Base-by-base conservation (phyloP, 176 grass and related monocot species). In the Eleusine indica region DNA sequence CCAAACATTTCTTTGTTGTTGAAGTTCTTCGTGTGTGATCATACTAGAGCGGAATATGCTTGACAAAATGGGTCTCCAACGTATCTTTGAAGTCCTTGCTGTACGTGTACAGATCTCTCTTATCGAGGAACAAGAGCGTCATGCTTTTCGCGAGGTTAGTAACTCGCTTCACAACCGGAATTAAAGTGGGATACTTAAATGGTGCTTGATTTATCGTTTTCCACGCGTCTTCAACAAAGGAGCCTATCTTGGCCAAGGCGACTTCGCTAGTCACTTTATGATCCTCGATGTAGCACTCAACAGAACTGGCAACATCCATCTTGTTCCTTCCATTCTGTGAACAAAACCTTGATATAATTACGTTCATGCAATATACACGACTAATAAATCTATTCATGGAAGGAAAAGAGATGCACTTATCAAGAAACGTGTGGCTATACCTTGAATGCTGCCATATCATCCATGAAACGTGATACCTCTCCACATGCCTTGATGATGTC, bases 381-480 rank as follows among this genome's bases (percentile, higher is more conserved):
- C 4, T 43, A 43, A 35, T 35, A 6, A 43, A 43, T 43, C 41
- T 6, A 7, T 5, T 43, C 41, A 7, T 7, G 41, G 41, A 43
- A 6, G 41, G 41, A 43, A 43, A 7, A 43, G 41, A 43, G 41
- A 43, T 43, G 41, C 41, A 43, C 41, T 43, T 43, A 43, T 43
- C 41, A 43, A 43, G 41, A 43, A 43, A 43, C 41, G 41, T 43
- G 41, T 43, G 47, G 47, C 7, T 13, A 62, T 70, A 89, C 83
- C 74, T 92, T 85, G 46, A 65, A 79, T 3, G 52, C 75, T 25
- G 52, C 11, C 21, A 92, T 17, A 9, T 92, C 87, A 84, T 92
- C 61, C 66, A 83, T 83, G 37, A 86, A 86, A 66, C 80, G 84
- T 25, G n/a, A 1, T 14, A 89, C 58, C 30, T 77, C 8, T 12